Conservation (phyloP, 257 asterid genomes). For the Verbena officinalis region DNA sequence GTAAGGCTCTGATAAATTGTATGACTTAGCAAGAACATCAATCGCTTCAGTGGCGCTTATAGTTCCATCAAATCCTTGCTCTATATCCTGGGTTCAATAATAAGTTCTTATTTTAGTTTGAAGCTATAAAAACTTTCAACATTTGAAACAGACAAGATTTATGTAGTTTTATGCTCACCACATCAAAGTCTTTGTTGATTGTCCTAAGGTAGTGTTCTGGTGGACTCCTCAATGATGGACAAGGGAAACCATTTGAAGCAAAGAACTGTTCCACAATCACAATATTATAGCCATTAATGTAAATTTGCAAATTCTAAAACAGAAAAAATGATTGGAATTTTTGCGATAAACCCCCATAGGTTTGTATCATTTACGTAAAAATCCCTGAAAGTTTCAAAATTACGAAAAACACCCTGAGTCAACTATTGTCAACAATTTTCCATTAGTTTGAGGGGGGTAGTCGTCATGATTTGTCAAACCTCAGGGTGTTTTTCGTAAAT, state of each 20-base stretch:
- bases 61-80: slow-evolving; percentile 46
- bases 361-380: no score
- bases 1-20: slow-evolving; percentile 43
- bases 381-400: no score
- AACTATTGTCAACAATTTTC: no score
- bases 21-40: slow-evolving; percentile 45
- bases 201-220: slow-evolving; percentile 66
- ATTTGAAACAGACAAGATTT: not conserved
- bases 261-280: slow-evolving; percentile 43
- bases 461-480: no score
- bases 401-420: no score
- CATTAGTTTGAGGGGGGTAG: no score
- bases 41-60: slow-evolving; percentile 44
- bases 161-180: slow-evolving; percentile 20
- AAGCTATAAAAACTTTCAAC: not conserved
- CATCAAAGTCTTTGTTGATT: slow-evolving; percentile 62
- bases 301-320: no score
- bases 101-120: not conserved
- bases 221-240: slow-evolving; percentile 64
- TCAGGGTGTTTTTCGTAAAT: no score
- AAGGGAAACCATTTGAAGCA: slow-evolving; percentile 53
- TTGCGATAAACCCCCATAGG: no score
- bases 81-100: slow-evolving; percentile 46
- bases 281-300: not conserved
- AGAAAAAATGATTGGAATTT: no score